Percentiles rank a stretch among this genome's conserved stretches.
These are phyloP conservation scores for Cyanidium caldarium DNA, from an alignment of 23 red algal species.

Conservation along the genomic window DNA sequence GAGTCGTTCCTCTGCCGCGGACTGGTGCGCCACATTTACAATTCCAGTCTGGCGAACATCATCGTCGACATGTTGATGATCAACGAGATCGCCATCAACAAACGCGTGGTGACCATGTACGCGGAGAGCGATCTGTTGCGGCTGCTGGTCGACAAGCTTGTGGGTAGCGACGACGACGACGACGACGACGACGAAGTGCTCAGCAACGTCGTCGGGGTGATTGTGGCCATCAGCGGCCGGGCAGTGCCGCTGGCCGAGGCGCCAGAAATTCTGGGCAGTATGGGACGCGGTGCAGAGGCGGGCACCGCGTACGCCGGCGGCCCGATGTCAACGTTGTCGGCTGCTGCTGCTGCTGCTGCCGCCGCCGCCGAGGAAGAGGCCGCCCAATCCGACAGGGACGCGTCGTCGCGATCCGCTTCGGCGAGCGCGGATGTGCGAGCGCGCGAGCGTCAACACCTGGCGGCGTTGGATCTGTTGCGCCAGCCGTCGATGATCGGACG, in stretches of 20 bases:
- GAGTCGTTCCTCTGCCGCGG: neutral
- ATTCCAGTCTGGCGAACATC: neutral
- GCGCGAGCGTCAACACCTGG: neutral
- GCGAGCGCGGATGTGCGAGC: neutral
- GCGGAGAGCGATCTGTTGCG: neutral
- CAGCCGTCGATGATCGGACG: neutral
- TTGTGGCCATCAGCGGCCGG: neutral
- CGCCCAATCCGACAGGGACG: neutral
- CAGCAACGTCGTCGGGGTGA: neutral
- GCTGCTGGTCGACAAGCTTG: neutral
- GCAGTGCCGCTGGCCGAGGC: neutral
- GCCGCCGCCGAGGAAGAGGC: neutral
- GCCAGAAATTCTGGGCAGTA: neutral
- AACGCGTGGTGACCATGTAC: neutral
- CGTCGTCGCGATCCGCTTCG: too few species aligned
- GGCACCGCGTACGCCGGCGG: too few species aligned
- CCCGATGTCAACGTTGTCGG: too few species aligned
- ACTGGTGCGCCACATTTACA: neutral
- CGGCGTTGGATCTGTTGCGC: neutral
- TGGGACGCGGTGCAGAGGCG: neutral
- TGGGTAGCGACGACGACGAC: neutral
- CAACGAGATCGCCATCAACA: neutral
- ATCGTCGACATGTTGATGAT: neutral
- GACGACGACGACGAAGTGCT: neutral
- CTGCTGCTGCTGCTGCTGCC: too few species aligned